phyloP scores from a whole-genome alignment of 2,329 filamentous ascomycete genomes.

The Fusarium udum region DNA sequence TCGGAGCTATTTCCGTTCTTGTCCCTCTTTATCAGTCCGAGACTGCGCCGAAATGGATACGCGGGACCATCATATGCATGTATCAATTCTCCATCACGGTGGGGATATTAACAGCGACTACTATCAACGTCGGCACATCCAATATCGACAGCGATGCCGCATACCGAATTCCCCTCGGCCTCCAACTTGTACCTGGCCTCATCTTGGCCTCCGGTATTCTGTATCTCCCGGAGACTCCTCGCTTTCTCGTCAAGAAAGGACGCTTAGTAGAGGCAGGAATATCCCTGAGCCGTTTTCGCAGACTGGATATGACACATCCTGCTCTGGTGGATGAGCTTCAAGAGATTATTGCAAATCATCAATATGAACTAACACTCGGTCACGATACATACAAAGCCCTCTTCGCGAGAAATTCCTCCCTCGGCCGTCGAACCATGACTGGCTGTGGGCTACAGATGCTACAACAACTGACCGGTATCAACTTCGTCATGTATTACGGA shows the following conservation, averaged over 20 bases:
- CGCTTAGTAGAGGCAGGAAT: slow-evolving; percentile 71
- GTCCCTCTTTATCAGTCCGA: slow-evolving; percentile 85
- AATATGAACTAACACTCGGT: slow-evolving; percentile 75
- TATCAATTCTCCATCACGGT: slow-evolving; percentile 82
- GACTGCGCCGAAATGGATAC: slow-evolving; percentile 84
- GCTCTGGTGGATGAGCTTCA: slow-evolving; percentile 78
- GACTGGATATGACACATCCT: slow-evolving; percentile 77
- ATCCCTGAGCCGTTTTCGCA: slow-evolving; percentile 75
- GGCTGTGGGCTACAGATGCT: slow-evolving; percentile 79
- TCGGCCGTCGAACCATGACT: slow-evolving; percentile 75
- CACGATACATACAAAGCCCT: slow-evolving; percentile 68
- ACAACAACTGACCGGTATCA: slow-evolving; percentile 80
- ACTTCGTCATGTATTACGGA: slow-evolving; percentile 82
- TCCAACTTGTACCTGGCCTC: slow-evolving; percentile 79
- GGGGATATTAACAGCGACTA: slow-evolving; percentile 72
- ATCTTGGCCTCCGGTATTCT: slow-evolving; percentile 75
- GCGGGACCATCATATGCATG: slow-evolving; percentile 77
- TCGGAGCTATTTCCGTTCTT: slow-evolving; percentile 75
- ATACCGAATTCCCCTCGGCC: slow-evolving; percentile 80
- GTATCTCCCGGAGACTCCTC: slow-evolving; percentile 79
- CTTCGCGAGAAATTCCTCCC: slow-evolving; percentile 68
- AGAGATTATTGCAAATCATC: slow-evolving; percentile 78
- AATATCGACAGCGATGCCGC: slow-evolving; percentile 65
- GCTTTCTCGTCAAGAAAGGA: slow-evolving; percentile 78
- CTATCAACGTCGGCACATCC: slow-evolving; percentile 75